Conservation (phyloP, 805 yeast species). For the Nakazawaea wyomingensis region DNA sequence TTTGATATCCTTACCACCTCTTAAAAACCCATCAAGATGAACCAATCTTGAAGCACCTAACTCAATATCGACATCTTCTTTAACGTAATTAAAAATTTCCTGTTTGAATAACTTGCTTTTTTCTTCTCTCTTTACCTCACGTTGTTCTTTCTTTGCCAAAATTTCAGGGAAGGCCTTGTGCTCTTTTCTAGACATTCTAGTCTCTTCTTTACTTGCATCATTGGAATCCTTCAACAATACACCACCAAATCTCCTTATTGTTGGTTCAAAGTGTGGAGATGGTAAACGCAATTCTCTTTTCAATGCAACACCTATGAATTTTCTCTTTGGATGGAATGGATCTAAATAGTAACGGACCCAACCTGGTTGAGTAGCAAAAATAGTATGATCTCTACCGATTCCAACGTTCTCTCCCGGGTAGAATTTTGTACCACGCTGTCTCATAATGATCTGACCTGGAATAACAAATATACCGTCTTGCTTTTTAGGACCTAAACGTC, state of each 20-base stretch:
- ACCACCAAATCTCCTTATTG: constrained; percentile 79
- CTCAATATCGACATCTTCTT: constrained; percentile 21
- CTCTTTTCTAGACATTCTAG: constrained; percentile 64
- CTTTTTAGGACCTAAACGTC: constrained; percentile 86
- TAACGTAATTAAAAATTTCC: constrained; percentile 24
- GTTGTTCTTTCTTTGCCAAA: constrained; percentile 31
- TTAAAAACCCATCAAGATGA: constrained; percentile 46
- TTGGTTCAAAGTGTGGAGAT: constrained; percentile 86
- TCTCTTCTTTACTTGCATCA: constrained; percentile 54
- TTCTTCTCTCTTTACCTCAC: constrained; percentile 34
- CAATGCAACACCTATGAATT: constrained; percentile 84
- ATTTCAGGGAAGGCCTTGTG: constrained; percentile 50
- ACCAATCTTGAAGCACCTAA: constrained; percentile 50
- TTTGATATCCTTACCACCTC: constrained; percentile 49
- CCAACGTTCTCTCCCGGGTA: constrained; percentile 91
- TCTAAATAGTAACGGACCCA: constrained; percentile 86
- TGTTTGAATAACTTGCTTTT: constrained; percentile 25
- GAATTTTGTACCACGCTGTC: constrained; percentile 93
- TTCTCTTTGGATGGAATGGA: constrained; percentile 93
- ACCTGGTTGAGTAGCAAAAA: constrained; percentile 89
- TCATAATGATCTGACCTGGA: constrained; percentile 81
- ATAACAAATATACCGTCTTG: constrained; percentile 73
- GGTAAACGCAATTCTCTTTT: constrained; percentile 63
- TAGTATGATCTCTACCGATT: constrained; percentile 91
- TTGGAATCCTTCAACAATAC: constrained; percentile 43